phyloP scores from a whole-genome alignment of 805 yeast species.

The Metschnikowia dekortorum region DNA sequence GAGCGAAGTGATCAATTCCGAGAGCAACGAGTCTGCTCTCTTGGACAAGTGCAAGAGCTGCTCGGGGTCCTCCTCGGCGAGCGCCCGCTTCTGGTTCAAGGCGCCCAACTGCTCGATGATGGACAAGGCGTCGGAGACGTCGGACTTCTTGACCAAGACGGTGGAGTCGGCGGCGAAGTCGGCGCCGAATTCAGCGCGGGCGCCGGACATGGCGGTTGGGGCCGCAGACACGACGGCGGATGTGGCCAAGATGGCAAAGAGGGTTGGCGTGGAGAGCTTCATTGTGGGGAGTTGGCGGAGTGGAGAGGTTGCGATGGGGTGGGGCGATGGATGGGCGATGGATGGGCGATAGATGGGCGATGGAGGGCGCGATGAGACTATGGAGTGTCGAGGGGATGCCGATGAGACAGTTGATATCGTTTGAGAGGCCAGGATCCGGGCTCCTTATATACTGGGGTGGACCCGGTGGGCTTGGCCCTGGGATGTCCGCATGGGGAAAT shows the following conservation, averaged over 20 bases:
- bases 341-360: too few relatives aligned
- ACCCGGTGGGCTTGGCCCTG: not conserved
- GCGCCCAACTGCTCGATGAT: constrained; percentile 30
- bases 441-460: not conserved
- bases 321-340: not conserved
- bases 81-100: constrained; percentile 35
- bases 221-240: constrained; percentile 34
- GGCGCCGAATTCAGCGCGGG: constrained; percentile 20
- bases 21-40: constrained; percentile 35
- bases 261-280: constrained; percentile 40
- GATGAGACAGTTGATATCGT: too few relatives aligned
- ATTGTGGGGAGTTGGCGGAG: constrained; percentile 16
- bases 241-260: constrained; percentile 38
- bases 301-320: not conserved
- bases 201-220: constrained; percentile 33
- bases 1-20: constrained; percentile 34
- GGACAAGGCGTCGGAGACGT: constrained; percentile 29
- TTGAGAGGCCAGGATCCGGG: not conserved
- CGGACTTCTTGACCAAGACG: constrained; percentile 31
- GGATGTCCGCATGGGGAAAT: constrained; percentile 3
- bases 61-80: constrained; percentile 21
- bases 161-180: constrained; percentile 16
- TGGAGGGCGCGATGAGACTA: too few relatives aligned
- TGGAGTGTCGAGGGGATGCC: too few relatives aligned
- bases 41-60: constrained; percentile 25